Conservation (phyloP, 441 rosid genomes). For the Eruca vesicaria region DNA sequence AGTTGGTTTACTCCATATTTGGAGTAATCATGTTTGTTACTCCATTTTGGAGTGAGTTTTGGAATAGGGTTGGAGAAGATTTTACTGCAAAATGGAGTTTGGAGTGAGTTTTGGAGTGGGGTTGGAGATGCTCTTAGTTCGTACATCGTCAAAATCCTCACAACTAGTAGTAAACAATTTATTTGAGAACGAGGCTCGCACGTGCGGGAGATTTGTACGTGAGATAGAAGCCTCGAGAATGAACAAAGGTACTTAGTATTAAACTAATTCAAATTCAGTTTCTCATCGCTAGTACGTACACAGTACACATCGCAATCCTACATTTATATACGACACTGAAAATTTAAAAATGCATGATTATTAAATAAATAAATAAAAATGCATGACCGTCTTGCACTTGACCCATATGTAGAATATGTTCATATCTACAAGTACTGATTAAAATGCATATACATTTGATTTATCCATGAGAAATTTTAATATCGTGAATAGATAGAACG, state of each 20-base stretch:
- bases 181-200: slow-evolving; percentile 6
- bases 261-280: slow-evolving; percentile 22
- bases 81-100: no score
- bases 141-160: slow-evolving; percentile 17
- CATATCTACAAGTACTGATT: no score
- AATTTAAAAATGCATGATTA: no score
- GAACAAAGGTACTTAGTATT: slow-evolving; percentile 22
- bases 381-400: not conserved
- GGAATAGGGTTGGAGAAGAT: no score
- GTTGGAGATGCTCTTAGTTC: no score
- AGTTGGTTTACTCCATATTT: no score
- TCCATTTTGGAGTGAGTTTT: no score
- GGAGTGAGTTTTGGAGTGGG: no score
- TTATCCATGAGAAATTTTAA: not conserved
- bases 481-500: not conserved
- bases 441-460: not conserved
- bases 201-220: slow-evolving; percentile 16
- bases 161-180: not conserved
- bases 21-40: no score
- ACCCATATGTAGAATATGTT: not conserved
- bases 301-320: not conserved
- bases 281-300: slow-evolving; percentile 5
- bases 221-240: slow-evolving; percentile 19
- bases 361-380: no score
- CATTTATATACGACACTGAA: not conserved